phyloP scores from a whole-genome alignment of 176 grass and related monocot species.

The Oryza longistaminata region DNA sequence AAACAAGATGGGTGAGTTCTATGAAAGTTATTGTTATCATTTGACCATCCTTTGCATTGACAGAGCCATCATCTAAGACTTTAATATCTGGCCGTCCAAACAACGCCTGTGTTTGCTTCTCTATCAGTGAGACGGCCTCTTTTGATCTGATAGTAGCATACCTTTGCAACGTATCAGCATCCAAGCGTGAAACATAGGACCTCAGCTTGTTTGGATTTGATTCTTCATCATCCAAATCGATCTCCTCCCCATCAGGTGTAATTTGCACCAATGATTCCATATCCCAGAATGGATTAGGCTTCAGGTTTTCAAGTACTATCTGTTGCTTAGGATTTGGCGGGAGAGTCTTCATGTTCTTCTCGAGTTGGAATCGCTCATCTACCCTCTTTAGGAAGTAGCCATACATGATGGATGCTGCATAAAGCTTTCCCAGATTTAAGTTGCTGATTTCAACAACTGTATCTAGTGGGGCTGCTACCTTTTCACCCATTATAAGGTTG shows the following conservation, averaged over 20 bases:
- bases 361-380: constrained; percentile 89
- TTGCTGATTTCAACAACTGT: constrained; percentile 87
- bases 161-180: constrained; percentile 72
- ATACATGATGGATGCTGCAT: constrained; percentile 98
- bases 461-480: constrained; percentile 56
- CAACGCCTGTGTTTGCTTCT: constrained; percentile 93
- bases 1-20: constrained; percentile 75
- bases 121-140: constrained; percentile 79
- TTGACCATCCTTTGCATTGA: constrained; percentile 73
- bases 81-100: constrained; percentile 94
- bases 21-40: constrained; percentile 70
- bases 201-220: constrained; percentile 68
- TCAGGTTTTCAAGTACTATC: constrained; percentile 61
- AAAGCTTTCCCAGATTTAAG: constrained; percentile 94
- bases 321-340: constrained; percentile 59
- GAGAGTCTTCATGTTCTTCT: constrained; percentile 86
- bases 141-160: constrained; percentile 95
- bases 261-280: constrained; percentile 86
- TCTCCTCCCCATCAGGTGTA: constrained; percentile 59
- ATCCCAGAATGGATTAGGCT: constrained; percentile 93
- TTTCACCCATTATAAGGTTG: constrained; percentile 84
- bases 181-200: constrained; percentile 78
- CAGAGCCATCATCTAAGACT: constrained; percentile 68
- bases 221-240: constrained; percentile 43
- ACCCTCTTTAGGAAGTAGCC: constrained; percentile 98